Base-by-base conservation (phyloP, 441 rosid genomes). In the Breynia disticha region DNA sequence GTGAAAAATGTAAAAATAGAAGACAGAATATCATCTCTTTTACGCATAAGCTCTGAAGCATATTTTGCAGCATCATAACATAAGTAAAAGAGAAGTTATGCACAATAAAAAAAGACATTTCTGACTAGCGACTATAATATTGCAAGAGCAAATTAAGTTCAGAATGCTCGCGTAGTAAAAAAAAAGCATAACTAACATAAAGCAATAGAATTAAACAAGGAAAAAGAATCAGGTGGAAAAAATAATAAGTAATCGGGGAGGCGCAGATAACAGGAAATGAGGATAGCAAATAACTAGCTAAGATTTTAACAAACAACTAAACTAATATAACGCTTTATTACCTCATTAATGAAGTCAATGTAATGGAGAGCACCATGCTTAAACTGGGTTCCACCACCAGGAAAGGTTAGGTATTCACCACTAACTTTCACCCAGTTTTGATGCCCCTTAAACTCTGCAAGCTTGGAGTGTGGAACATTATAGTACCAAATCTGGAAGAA, bases 331-430 rank as follows among this genome's bases (percentile, higher is more conserved):
- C 39, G 48, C n/a, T n/a, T n/a, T n/a, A 72, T 67, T 56, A 86
- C 98, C 89, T 86, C 79, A 64, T 86, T 79, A 55, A 91, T 80
- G 66, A 91, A 91, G 76, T 91, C 97, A 39, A 91, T 86, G 69
- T 91, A 91, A 75, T 88, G 95, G 52, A 88, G 86, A 73, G 98
- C 97, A 59, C 98, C 98, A 35, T 81, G 76, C 81, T 82, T 86
- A 72, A 91, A 91, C 67, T 91, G 98, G 72, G 98, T 91, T 71
- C 98, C 98, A 50, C 98, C 95, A 58, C 98, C 97, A 48, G 98
- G 98, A 57, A 91, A 88, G 55, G 94, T 88, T 39, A 91, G 86
- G 73, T 76, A 91, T 67, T 86, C 91, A 57, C 98, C 97, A 13
- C 72, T 56, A 42, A 91, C 82, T 77, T 91, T 88, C 63, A 91